Evolutionary conservation across 257 asterid species (phyloP).

Genomic region (Solanum medicagineum): DNA sequence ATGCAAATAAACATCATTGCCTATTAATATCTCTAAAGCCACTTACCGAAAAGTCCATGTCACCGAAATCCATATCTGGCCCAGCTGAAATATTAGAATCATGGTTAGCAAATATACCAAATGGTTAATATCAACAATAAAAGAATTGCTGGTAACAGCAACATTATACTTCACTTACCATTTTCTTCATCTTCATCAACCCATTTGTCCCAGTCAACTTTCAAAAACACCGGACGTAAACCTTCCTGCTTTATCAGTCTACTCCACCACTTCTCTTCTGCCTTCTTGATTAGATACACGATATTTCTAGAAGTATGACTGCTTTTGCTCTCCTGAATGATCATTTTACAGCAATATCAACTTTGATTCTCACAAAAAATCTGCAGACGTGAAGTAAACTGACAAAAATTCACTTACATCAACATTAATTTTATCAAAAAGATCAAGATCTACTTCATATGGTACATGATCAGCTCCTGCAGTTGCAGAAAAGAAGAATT

Average conservation of each 20-base stretch:
- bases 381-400: not conserved
- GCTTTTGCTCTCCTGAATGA: slow-evolving; percentile 52
- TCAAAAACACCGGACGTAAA: slow-evolving; percentile 44
- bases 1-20: not conserved
- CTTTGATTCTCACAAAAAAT: not conserved
- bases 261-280: slow-evolving; percentile 75
- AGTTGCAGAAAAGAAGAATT: slow-evolving; percentile 49
- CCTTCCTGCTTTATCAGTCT: slow-evolving; percentile 51
- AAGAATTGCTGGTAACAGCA: not conserved
- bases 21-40: not conserved
- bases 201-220: slow-evolving; percentile 92
- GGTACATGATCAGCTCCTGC: slow-evolving; percentile 32
- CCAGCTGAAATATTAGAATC: slow-evolving; percentile 19
- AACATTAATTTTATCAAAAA: slow-evolving; percentile 48
- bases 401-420: slow-evolving; percentile 22
- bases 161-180: slow-evolving; percentile 12
- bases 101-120: not conserved
- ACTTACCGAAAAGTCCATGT: slow-evolving; percentile 49
- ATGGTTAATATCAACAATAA: not conserved
- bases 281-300: slow-evolving; percentile 53
- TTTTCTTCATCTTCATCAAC: slow-evolving; percentile 72
- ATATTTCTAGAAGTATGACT: slow-evolving; percentile 35
- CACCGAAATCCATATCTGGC: slow-evolving; percentile 30
- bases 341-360: not conserved
- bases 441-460: slow-evolving; percentile 45